These are phyloP conservation scores for Fraxinus angustifolia DNA, from an alignment of 305 asterid genomes.

Conservation along the genomic window DNA sequence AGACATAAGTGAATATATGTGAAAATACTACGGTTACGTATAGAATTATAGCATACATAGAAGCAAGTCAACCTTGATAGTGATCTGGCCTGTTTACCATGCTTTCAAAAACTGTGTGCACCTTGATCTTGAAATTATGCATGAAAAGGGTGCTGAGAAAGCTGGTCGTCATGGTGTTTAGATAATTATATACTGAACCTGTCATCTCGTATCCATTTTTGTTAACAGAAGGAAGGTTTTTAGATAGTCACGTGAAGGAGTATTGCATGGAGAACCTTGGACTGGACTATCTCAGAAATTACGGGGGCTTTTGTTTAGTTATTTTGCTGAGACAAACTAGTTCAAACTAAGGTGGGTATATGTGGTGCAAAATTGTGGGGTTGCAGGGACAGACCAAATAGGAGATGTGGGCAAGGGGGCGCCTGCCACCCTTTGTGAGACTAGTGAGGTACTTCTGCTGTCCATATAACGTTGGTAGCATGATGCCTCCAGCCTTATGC, in stretches of 20 bases:
- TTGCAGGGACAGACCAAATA: not conserved
- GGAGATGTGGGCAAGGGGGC: not conserved
- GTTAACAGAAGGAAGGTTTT: not conserved
- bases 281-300: not conserved
- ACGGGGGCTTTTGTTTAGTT: not conserved
- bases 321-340: not conserved
- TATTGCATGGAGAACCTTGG: not conserved
- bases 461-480: not conserved
- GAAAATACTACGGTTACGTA: not conserved
- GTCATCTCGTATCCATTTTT: not conserved
- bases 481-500: not conserved
- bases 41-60: conserved; percentile 7
- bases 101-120: conserved; percentile 1
- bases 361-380: not conserved
- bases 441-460: not conserved
- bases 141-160: not conserved
- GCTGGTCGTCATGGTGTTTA: not conserved
- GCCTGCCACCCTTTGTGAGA: not conserved
- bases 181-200: not conserved
- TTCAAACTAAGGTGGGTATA: not conserved
- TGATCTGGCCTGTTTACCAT: conserved; percentile 6
- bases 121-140: not conserved
- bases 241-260: conserved; percentile 3
- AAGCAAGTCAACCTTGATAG: conserved; percentile 11
- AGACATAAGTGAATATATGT: not conserved